Base-by-base conservation (phyloP, 305 asterid species). In the Fraxinus angustifolia region DNA sequence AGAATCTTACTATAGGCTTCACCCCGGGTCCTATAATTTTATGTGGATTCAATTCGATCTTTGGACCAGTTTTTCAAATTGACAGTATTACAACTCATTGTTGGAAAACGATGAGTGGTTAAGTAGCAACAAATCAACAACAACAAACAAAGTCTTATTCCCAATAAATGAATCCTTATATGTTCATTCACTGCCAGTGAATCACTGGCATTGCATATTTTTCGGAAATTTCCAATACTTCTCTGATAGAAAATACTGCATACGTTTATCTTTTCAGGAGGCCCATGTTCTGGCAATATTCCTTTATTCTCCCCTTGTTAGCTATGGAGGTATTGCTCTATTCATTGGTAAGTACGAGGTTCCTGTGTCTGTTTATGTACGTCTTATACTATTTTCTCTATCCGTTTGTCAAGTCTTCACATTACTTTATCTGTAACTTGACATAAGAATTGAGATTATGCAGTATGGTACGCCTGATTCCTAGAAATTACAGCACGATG, bases 321-420 rank as follows among this genome's bases (percentile, higher is more conserved):
- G 99, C 92, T 93, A 91, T 78, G 99, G 99, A 78, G 94, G 92
- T 81, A 91, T 95, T 91, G 77, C 90, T 95, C 8, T 95, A 87
- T 88, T 98, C 99, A 28, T 83, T 95, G 88, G 99, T 95, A 92
- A 77, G 89, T 83, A 21, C 33, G 50, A 34, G 31, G 2, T 10
- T 26, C 79, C 53, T 58, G 68, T 53, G 48, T 73, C 62, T 45
- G 74, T 28, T 35, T 48, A 56, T 58, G 58, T 21, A 30, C 2
- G 21, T 76, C 17, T 68, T 4, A n/a, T 45, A 45, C 56, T 45
- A 3, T 45, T 45, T 45, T 45, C 56, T 45, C 56, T 2, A 4
- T 75, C 50, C 17, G 19, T 14, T 5, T 17, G 6, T 23, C 2
- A 23, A 30, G 31, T 6, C 26, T 31, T 3, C 16, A 1, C 38